Percentiles rank a stretch among this genome's conserved stretches.
These are phyloP conservation scores for Scutellaria baicalensis DNA, from an alignment of 257 asterid genomes.

Conservation along the genomic window DNA sequence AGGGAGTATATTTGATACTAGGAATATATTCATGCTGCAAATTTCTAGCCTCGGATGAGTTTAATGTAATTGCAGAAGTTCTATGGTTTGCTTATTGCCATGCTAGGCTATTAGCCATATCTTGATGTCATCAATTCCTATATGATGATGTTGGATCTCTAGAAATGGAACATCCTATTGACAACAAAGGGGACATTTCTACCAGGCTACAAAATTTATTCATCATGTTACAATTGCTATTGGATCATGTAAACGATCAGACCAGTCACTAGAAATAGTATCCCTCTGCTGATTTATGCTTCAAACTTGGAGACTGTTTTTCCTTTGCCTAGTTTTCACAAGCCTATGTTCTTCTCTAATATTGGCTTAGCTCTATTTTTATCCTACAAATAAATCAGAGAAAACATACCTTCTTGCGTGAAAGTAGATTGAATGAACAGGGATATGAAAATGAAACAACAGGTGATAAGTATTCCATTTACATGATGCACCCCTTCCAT, in stretches of 20 bases:
- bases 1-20: background rate
- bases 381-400: background rate
- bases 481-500: conserved; percentile 40
- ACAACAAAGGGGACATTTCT: background rate
- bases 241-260: background rate
- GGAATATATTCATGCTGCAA: background rate
- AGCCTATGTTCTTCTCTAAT: background rate
- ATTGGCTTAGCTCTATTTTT: background rate
- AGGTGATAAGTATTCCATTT: conserved; percentile 23
- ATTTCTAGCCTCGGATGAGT: background rate
- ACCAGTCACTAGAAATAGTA: background rate
- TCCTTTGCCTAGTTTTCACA: background rate
- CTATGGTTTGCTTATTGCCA: background rate
- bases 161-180: background rate
- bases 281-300: background rate
- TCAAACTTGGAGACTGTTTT: background rate
- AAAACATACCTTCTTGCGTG: conserved; percentile 62
- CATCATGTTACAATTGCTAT: background rate
- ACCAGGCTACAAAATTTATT: background rate
- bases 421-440: conserved; percentile 21
- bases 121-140: background rate
- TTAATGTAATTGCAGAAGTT: background rate
- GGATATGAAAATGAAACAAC: conserved; percentile 27
- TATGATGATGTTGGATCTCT: background rate
- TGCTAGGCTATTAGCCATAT: background rate